phyloP scores from a whole-genome alignment of 164 flowering plant species.

The Sedum album region DNA sequence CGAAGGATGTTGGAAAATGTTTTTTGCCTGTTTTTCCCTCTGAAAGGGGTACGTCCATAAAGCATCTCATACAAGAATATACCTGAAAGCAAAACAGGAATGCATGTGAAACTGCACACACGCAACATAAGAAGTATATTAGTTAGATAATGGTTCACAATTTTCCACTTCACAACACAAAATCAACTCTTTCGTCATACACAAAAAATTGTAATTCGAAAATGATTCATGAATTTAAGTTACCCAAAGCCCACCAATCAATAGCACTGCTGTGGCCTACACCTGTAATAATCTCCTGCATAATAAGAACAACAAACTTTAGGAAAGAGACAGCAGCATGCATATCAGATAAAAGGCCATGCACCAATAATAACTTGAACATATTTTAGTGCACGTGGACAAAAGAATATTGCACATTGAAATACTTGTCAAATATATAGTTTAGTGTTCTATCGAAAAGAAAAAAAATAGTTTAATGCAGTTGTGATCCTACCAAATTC shows the following conservation, averaged over 20 bases:
- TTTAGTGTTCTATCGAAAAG: no score
- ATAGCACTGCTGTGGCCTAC: conserved; percentile 87
- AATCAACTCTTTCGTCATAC: background rate
- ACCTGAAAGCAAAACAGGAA: conserved; percentile 31
- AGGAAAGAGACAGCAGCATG: background rate
- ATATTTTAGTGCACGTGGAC: background rate
- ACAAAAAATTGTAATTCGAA: background rate
- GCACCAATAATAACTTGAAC: background rate
- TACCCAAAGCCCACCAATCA: conserved; percentile 99
- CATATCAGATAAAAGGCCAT: background rate
- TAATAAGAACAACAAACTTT: conserved; percentile 5
- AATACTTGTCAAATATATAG: no score
- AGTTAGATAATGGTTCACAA: background rate
- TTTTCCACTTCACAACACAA: background rate
- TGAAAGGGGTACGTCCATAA: conserved; percentile 95
- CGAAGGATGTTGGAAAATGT: conserved; percentile 85
- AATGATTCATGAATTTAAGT: conserved; percentile 10
- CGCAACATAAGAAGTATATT: no score
- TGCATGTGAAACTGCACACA: background rate
- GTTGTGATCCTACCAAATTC: background rate
- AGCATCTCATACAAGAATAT: conserved; percentile 93
- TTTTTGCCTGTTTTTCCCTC: conserved; percentile 94
- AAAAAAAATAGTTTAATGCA: background rate
- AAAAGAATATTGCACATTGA: background rate
- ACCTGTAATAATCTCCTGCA: conserved; percentile 94